Conservation (phyloP, 2,329 filamentous ascomycete species). For the Coccinonectria pachysandricola region DNA sequence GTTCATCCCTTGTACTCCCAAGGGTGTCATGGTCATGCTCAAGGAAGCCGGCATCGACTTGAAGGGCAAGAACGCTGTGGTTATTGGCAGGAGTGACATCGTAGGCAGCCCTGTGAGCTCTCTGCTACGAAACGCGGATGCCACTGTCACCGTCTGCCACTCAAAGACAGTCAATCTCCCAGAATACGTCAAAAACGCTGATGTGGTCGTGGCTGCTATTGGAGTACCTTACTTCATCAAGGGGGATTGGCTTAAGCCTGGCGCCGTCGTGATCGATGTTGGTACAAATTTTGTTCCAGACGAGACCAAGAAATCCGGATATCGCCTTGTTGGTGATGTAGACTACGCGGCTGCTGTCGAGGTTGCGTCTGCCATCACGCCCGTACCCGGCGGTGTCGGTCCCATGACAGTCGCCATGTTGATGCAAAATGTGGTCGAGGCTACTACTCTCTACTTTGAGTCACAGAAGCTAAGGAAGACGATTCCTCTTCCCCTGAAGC, state of each 20-base stretch:
- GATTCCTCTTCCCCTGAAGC: constrained; percentile 71
- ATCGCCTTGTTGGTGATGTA: constrained; percentile 88
- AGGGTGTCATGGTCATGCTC: constrained; percentile 91
- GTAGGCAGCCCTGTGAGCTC: constrained; percentile 96
- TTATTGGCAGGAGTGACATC: constrained; percentile 91
- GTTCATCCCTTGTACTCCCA: constrained; percentile 92
- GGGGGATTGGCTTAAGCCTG: constrained; percentile 90
- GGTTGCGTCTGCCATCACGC: constrained; percentile 87
- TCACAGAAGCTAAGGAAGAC: constrained; percentile 72
- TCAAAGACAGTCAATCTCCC: constrained; percentile 70
- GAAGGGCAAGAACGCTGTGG: constrained; percentile 85
- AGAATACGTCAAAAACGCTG: constrained; percentile 68
- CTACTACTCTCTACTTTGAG: constrained; percentile 72
- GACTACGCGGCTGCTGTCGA: constrained; percentile 77
- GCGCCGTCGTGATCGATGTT: constrained; percentile 93
- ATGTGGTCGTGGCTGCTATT: constrained; percentile 87
- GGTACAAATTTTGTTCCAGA: constrained; percentile 95
- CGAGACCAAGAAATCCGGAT: constrained; percentile 79
- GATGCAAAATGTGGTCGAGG: constrained; percentile 86
- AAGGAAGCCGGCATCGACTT: constrained; percentile 74
- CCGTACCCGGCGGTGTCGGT: constrained; percentile 90
- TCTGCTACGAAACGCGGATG: constrained; percentile 87
- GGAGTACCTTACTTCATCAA: constrained; percentile 80
- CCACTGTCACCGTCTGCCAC: constrained; percentile 94
- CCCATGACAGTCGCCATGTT: constrained; percentile 99